Percentiles rank a stretch among this genome's conserved stretches.
Evolutionary conservation across 352 stramenopile genomes (phyloP).

Genomic region (Pythium guiyangense): DNA sequence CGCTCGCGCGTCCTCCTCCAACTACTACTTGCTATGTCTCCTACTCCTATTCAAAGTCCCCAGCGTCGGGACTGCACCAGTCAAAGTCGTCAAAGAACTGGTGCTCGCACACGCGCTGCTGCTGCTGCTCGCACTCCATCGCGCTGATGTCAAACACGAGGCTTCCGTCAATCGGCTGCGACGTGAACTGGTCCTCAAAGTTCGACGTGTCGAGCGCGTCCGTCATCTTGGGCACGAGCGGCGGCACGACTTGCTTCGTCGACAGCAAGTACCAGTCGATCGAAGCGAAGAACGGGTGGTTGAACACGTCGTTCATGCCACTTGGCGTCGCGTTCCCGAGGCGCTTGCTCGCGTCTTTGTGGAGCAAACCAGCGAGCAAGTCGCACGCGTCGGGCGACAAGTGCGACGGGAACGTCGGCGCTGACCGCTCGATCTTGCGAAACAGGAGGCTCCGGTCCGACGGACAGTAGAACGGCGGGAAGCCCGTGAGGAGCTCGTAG

Average conservation of each 20-base stretch:
- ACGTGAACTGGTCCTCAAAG: slow-evolving; percentile 74
- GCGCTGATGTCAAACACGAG: slow-evolving; percentile 37
- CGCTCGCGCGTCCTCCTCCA: neutral
- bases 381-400: slow-evolving; percentile 63
- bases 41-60: slow-evolving; percentile 25
- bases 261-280: slow-evolving; percentile 78
- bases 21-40: neutral
- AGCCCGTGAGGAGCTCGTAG: slow-evolving; percentile 80
- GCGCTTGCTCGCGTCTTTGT: slow-evolving; percentile 56
- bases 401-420: slow-evolving; percentile 91
- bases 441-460: slow-evolving; percentile 92
- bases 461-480: slow-evolving; percentile 91
- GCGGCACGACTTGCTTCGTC: slow-evolving; percentile 66
- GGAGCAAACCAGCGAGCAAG: slow-evolving; percentile 55
- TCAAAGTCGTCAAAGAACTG: slow-evolving; percentile 70
- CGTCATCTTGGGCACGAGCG: slow-evolving; percentile 44
- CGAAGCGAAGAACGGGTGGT: slow-evolving; percentile 66
- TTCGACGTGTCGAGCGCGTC: slow-evolving; percentile 59
- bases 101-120: slow-evolving; percentile 16
- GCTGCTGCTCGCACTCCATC: slow-evolving; percentile 21
- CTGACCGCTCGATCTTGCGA: slow-evolving; percentile 93
- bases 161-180: slow-evolving; percentile 55
- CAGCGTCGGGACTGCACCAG: slow-evolving; percentile 50
- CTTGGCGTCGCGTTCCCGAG: slow-evolving; percentile 39
- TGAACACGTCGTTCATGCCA: slow-evolving; percentile 70